Percentiles rank a stretch among this genome's conserved stretches.
These are phyloP conservation scores for Tricholoma terreum DNA, from an alignment of 768 basidiomycete species.

Conservation along the genomic window DNA sequence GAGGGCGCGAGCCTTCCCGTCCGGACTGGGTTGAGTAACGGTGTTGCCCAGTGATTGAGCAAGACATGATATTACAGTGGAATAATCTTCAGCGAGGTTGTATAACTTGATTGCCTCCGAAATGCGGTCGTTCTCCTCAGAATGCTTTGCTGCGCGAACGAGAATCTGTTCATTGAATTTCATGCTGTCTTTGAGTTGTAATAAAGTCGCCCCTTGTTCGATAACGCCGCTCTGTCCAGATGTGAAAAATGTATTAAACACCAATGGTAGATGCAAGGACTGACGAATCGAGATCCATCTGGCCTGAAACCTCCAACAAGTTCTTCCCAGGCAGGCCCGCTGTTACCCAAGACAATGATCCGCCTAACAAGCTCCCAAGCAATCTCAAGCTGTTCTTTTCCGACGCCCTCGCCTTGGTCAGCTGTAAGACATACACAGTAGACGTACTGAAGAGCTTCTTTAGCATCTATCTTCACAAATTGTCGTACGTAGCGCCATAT, in stretches of 20 bases:
- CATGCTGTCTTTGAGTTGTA: slow-evolving; percentile 62
- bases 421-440: slow-evolving; percentile 79
- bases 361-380: slow-evolving; percentile 80
- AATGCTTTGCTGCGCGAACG: slow-evolving; percentile 74
- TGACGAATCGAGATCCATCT: slow-evolving; percentile 86
- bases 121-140: slow-evolving; percentile 79
- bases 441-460: slow-evolving; percentile 92
- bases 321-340: slow-evolving; percentile 85
- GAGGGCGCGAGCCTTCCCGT: slow-evolving; percentile 63
- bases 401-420: slow-evolving; percentile 65
- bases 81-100: slow-evolving; percentile 90
- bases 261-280: slow-evolving; percentile 26
- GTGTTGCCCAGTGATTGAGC: slow-evolving; percentile 86
- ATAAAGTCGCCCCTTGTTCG: slow-evolving; percentile 75
- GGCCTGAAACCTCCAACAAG: slow-evolving; percentile 89
- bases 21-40: slow-evolving; percentile 57
- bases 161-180: slow-evolving; percentile 84
- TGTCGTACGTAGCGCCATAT: slow-evolving; percentile 92
- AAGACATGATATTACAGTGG: slow-evolving; percentile 83
- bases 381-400: slow-evolving; percentile 80
- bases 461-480: slow-evolving; percentile 90
- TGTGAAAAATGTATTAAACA: neutral
- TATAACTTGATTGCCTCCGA: slow-evolving; percentile 93
- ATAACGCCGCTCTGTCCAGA: slow-evolving; percentile 72
- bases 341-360: slow-evolving; percentile 75